Percentiles rank a stretch among this genome's conserved stretches.
These are phyloP conservation scores for Gnomoniopsis sp. DNA, from an alignment of 2,329 filamentous ascomycete species.

Conservation along the genomic window DNA sequence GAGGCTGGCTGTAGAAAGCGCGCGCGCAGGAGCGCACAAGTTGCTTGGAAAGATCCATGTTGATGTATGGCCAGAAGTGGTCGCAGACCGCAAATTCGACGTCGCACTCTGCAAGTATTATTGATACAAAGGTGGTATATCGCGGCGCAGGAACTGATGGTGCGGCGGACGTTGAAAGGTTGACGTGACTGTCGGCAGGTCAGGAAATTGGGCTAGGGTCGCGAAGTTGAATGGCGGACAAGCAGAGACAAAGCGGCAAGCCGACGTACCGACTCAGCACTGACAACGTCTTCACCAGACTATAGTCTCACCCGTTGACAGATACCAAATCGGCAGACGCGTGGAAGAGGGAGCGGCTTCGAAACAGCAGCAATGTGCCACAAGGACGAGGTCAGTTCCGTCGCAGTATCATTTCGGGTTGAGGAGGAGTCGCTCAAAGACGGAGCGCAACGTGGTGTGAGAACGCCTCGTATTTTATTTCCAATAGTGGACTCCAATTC, in stretches of 20 bases:
- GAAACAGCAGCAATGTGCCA: constrained; percentile 14
- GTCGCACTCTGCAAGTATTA: background rate
- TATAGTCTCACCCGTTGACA: background rate
- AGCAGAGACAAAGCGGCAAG: background rate
- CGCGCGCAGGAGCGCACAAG: constrained; percentile 84
- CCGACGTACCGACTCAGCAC: background rate
- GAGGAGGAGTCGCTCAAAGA: constrained; percentile 1
- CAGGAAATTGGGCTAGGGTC: background rate
- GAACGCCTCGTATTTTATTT: background rate
- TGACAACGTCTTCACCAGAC: background rate
- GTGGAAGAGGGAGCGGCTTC: background rate
- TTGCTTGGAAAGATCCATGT: constrained; percentile 61
- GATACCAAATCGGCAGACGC: background rate
- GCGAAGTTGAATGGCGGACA: background rate
- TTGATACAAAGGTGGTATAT: too few species aligned
- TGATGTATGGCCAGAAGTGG: background rate
- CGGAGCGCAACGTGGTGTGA: background rate
- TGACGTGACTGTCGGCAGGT: background rate
- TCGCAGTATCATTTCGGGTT: constrained; percentile 10
- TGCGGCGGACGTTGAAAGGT: background rate
- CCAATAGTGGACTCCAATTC: background rate
- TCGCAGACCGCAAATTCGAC: too few species aligned
- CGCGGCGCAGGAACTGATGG: background rate
- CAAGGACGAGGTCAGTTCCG: constrained; percentile 9
- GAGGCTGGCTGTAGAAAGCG: constrained; percentile 52